Evolutionary conservation across 2,329 filamentous ascomycete species (phyloP), one percentile per base, ranked within the genome.

Genomic region (Passalora sequoiae): DNA sequence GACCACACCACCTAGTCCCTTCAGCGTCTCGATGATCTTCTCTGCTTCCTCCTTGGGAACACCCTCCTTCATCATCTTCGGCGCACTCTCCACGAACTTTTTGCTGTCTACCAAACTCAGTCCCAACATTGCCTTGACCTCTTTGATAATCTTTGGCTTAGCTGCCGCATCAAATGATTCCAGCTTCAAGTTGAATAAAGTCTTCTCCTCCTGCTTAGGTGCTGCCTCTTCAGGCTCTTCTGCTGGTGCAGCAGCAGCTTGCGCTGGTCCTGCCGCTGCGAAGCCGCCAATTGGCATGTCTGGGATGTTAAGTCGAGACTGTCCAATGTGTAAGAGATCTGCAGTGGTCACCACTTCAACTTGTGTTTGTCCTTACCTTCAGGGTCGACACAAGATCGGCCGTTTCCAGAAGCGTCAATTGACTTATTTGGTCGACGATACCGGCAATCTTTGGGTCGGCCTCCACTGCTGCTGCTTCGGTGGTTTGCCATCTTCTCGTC

Each of bases 71-170:
- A 99, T 86, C 69, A 87, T 74, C 84, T 99, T 99, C 54, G 92
- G 92, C 58, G 86, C 89, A 65, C 86, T 88, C 78, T 99, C 92
- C 56, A 98, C 92, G 63, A 99, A 99, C 77, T 99, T 99, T 84
- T 99, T 99, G 73, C 87, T 94, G 71, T 99, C 92, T 58, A 99
- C 94, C 74, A 99, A 78, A 67, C 86, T 94, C 65, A 98, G 72
- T 31, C 92, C 92, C 49, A 99, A 75, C 80, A 98, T 77, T 63
- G 81, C 83, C 82, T 99, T 99, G 74, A 99, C 79, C 76, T 99
- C 92, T 80, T 99, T 99, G 78, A 98, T 99, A 61, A 98, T 76
- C 84, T 99, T 99, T 61, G 94, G 89, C 77, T 99, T 99, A 54
- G 91, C 74, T 38, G 72, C 77, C 20, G 89, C 77, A 40, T 98